Evolutionary conservation across 1,284 basidiomycete species (phyloP), one percentile per base, ranked within the genome.

Genomic region (Neonothopanus nambi): DNA sequence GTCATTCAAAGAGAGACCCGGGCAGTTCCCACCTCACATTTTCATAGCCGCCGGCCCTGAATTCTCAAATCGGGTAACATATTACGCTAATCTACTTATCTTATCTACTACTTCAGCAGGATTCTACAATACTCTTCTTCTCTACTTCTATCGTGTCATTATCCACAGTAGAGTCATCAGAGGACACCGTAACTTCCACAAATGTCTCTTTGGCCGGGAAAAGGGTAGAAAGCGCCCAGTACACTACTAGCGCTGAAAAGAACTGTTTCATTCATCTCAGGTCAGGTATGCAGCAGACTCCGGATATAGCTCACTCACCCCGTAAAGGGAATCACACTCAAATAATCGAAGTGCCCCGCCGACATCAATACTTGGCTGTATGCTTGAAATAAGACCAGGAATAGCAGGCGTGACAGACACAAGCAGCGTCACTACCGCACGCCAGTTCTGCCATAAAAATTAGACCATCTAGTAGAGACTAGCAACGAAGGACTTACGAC

Each of bases 321-420:
- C 86, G 54, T 82, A 87, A 7, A 88, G 58, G 81, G 85, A 90
- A 5, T 83, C 82, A 57, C 89, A 75, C 60, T 85, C 78, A 62
- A 83, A 89, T 9, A 89, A 63, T 57, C 74, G 76, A 3, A 65
- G 63, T 2, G 73, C 77, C 21, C 79, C 72, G 20, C 82, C 84
- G 15, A 86, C 77, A 0, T 70, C 72, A n/a, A 45, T 45, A 5
- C 5, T 26, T 1, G 80, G 64, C 60, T 85, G 84, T 67, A 91
- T 86, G 55, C 79, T 80, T 56, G 80, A 76, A 55, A 87, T 79
- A 41, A 91, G 72, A 0, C 87, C 87, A 0, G 89, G 88, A 28
- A 91, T 64, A 55, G 78, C 82, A 1, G 84, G 87, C 0, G 78
- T 76, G 1, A 88, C 80, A 1, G 87, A 81, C 48, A 79, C 65